Evolutionary conservation across 805 yeast genomes (phyloP), one percentile per base, ranked within the genome.

Genomic region (Candida xyloterini): DNA sequence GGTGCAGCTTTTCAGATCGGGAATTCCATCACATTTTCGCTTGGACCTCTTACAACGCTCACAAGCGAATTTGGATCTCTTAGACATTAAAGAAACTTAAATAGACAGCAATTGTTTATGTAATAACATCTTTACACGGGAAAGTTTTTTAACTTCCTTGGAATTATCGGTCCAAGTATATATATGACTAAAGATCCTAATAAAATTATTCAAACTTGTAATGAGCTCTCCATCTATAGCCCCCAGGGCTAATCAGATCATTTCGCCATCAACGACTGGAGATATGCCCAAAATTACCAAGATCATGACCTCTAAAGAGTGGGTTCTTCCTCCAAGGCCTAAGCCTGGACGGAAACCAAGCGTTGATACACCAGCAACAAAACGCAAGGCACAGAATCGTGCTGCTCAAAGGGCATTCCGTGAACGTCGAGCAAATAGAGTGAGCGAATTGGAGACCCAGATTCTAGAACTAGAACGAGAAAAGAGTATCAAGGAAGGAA

Each of bases 351-450:
- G 74, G 20, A 65, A 65, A 35, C 68, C 68, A 14, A 59, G 67
- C 44, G 57, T 63, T 4, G 95, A 87, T 49, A 77, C 90, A 0
- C 95, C 95, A 0, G 89, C 90, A 1, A 78, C 83, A 15, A 85
- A 86, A 60, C 67, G 96, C 38, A 87, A 87, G 62, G 95, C 95
- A 3, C 96, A 85, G 61, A 89, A 89, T 58, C 68, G 96, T 43
- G 95, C 93, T n/a, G 95, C 96, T 15, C 95, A 90, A 67, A 59
- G 95, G 42, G 95, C 97, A 2, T 86, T 87, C 65, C 67, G 96
- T 48, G 95, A 88, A 59, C 71, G 96, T 48, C 68, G 95, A 52
- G 95, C 96, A 14, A 84, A 84, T 23, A 66, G 89, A 36, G 86
- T 88, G 7, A 79, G 78, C 43, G 95, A 84, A 56, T 68, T 90